Base-by-base conservation (phyloP, 2,329 filamentous ascomycete species). In the Pestalotiopsis sp. region DNA sequence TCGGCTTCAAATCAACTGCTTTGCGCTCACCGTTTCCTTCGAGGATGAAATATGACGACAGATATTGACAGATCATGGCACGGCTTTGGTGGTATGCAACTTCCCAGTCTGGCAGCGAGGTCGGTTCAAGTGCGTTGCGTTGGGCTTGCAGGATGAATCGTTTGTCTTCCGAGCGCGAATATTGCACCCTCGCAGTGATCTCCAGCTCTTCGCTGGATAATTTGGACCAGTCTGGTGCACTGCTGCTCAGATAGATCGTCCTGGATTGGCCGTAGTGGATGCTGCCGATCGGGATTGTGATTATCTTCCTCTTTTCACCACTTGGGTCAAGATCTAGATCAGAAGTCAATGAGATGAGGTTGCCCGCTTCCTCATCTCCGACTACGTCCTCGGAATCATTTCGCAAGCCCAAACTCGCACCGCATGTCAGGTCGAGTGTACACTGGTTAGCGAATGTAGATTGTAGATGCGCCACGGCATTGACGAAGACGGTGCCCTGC, bases 231-330 rank as follows among this genome's bases (percentile, higher is more conserved):
- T 41, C 23, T n/a, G 20, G 12, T 58, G 3, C 17, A 7, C 52
- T 11, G 57, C 9, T 38, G 3, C 72, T 72, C 7, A 90, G 76
- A 70, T 84, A 85, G 27, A 91, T 77, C 67, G 90, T 87, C 3
- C 88, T 83, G 0, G 87, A 85, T 69, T 91, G 88, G n/a, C 87
- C 88, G 67, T 87, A 91, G 69, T 89, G 88, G 0, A 91, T 69
- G 71, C 84, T 88, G 2, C 86, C 85, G 3, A 89, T 75, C 0
- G 75, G 67, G 27, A 88, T 77, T 1, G 73, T 81, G 31, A 87
- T 71, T 31, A 70, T 72, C 12, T 66, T 75, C 68, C 11, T 64
- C 36, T 38, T 41, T 25, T 12, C 4, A 7, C 27, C 36, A 11
- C 12, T 14, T 23, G 14, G n/a, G 9, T 14, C 11, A 13, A 41